Conservation (phyloP, 805 yeast species). For the Candida rishiriensis region DNA sequence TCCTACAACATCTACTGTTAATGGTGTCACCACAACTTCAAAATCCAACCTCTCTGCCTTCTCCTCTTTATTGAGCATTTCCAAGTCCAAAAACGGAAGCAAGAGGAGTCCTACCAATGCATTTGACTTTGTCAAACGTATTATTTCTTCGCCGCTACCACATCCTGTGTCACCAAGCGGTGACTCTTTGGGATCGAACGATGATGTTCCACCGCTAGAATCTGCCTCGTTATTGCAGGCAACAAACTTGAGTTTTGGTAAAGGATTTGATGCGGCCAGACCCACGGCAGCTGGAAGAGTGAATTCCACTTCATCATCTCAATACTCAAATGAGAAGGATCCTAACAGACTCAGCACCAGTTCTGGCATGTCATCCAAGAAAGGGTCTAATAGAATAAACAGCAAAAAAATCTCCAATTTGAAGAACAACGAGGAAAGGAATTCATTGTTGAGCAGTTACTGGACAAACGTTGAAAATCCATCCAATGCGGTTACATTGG, state of each 20-base stretch:
- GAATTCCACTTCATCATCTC: conserved; percentile 1
- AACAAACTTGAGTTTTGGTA: not conserved
- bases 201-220: conserved; percentile 17
- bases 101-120: conserved; percentile 20
- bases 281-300: not conserved
- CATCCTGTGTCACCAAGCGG: conserved; percentile 16
- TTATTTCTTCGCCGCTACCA: conserved; percentile 28
- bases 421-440: conserved; percentile 7
- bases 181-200: conserved; percentile 8
- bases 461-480: conserved; percentile 77
- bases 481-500: conserved; percentile 57
- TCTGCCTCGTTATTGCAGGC: conserved; percentile 3
- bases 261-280: not conserved
- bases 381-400: not conserved
- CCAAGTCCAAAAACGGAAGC: conserved; percentile 18
- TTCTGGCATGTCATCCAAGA: not conserved
- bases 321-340: not conserved
- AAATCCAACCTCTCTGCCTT: conserved; percentile 36
- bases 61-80: conserved; percentile 33
- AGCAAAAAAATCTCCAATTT: conserved; percentile 5
- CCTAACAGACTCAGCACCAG: not conserved
- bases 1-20: conserved; percentile 31
- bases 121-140: conserved; percentile 28
- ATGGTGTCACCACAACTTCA: conserved; percentile 32
- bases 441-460: conserved; percentile 28